These are phyloP conservation scores for Heliamphora exappendiculata DNA, from an alignment of 148 eudicot genomes.

Conservation along the genomic window DNA sequence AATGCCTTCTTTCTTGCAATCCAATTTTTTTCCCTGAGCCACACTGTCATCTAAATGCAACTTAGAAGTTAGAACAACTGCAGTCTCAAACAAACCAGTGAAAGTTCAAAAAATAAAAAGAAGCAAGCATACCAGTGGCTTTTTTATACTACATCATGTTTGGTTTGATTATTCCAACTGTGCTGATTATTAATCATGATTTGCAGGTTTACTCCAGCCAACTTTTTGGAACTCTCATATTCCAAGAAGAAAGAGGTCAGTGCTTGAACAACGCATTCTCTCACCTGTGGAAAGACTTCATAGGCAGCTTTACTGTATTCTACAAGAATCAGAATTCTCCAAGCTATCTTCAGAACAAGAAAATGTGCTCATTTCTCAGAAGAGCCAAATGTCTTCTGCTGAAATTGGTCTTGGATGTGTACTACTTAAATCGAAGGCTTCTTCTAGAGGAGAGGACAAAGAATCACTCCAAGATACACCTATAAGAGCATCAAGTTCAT, in stretches of 20 bases:
- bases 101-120: too few relatives aligned
- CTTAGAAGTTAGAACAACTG: neutral
- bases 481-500: neutral
- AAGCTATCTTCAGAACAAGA: neutral
- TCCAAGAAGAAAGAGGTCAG: slow-evolving; percentile 14
- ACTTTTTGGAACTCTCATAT: neutral
- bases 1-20: neutral
- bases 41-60: neutral
- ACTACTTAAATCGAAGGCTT: slow-evolving; percentile 6
- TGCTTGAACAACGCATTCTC: neutral
- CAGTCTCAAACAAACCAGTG: neutral
- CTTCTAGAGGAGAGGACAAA: neutral
- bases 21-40: neutral
- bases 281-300: slow-evolving; percentile 13
- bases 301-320: slow-evolving; percentile 6
- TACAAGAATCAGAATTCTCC: slow-evolving; percentile 15
- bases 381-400: neutral
- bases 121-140: too few relatives aligned
- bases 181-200: neutral
- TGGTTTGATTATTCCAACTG: neutral
- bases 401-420: slow-evolving; percentile 16
- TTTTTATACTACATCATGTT: too few relatives aligned
- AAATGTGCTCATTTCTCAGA: slow-evolving; percentile 3
- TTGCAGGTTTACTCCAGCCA: slow-evolving; percentile 11
- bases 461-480: neutral